These are phyloP conservation scores for Diospyros lotus DNA, from an alignment of 148 eudicot genomes.

Conservation along the genomic window DNA sequence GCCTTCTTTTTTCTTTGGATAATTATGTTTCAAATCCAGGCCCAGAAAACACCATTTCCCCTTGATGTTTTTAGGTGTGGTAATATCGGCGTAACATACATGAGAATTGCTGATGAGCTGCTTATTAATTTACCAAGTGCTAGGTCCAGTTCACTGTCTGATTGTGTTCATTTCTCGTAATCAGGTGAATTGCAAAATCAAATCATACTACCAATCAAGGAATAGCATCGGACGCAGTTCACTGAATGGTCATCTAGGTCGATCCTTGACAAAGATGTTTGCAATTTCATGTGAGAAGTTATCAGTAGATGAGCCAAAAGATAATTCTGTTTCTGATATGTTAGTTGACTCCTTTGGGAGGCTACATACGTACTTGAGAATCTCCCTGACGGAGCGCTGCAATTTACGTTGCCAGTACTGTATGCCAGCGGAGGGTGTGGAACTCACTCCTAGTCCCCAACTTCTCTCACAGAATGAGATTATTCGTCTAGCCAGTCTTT, in stretches of 20 bases:
- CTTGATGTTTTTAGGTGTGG: not conserved
- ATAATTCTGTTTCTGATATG: conserved; percentile 58
- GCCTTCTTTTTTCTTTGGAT: not conserved
- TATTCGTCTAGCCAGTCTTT: conserved; percentile 64
- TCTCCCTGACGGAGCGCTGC: conserved; percentile 92
- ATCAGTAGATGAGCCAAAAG: conserved; percentile 44
- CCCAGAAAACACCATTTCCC: too few species aligned
- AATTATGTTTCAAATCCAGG: not conserved
- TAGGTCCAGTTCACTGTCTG: not conserved
- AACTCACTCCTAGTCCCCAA: conserved; percentile 64
- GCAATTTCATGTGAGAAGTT: conserved; percentile 46
- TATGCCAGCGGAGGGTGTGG: conserved; percentile 96
- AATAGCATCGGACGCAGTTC: conserved; percentile 19
- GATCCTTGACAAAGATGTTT: conserved; percentile 28
- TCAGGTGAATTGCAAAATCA: conserved; percentile 33
- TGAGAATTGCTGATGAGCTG: not conserved
- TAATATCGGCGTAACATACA: not conserved
- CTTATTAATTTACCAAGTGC: not conserved
- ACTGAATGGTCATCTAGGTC: conserved; percentile 15
- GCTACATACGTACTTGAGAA: conserved; percentile 80
- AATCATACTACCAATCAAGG: conserved; percentile 17
- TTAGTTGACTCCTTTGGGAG: conserved; percentile 90
- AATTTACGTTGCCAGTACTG: conserved; percentile 95
- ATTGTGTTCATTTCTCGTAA: conserved; percentile 8
- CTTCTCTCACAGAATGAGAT: conserved; percentile 72